Base-by-base conservation (phyloP, 768 basidiomycete genomes). In the Megacollybia marginata region DNA sequence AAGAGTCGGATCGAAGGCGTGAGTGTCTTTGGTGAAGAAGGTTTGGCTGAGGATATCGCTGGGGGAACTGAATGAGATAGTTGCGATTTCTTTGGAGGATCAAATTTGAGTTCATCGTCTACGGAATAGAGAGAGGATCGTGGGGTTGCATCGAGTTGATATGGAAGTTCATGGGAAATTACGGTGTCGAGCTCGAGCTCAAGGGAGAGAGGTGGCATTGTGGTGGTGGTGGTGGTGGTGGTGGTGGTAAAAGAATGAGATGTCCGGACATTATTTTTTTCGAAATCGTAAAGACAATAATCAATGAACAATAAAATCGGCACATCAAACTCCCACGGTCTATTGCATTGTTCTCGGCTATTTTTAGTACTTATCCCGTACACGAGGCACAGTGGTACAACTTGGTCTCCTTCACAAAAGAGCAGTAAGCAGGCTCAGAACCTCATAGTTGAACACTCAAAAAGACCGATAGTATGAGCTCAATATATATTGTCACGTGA, bases 1-100 rank as follows among this genome's bases (percentile, higher is more conserved):
- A 92, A 78, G n/a, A 44, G 23, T 31, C 44, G n/a, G 15, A 44
- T 44, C 5, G 44, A 44, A 16, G 44, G 44, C 5, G 44, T 44
- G 28, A 31, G 23, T 15, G 38, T 40, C 15, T 15, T 15, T 40
- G 38, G 38, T 15, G 38, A 40, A 13, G 38, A 40, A 16, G 44
- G 28, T 28, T 16, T 13, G 5, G 9, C 13, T 23, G 44, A 4
- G 13, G 28, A 28, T 16, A 23, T 44, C 23, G n/a, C n/a, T 16
- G 38, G 8, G 18, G 38, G 38, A 40, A 18, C 5, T 15, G 38
- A 40, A 15, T 4, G 15, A 3, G 15, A n/a, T 44, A 16, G n/a
- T 19, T 44, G 18, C 5, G 44, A 10, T 13, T 16, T 13, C 18
- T 40, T 44, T 15, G n/a, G 15, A 13, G 44, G 23, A 44, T 13